Evolutionary conservation across 805 yeast genomes (phyloP), one percentile per base, ranked within the genome.

Genomic region (Monosporozyma unispora): DNA sequence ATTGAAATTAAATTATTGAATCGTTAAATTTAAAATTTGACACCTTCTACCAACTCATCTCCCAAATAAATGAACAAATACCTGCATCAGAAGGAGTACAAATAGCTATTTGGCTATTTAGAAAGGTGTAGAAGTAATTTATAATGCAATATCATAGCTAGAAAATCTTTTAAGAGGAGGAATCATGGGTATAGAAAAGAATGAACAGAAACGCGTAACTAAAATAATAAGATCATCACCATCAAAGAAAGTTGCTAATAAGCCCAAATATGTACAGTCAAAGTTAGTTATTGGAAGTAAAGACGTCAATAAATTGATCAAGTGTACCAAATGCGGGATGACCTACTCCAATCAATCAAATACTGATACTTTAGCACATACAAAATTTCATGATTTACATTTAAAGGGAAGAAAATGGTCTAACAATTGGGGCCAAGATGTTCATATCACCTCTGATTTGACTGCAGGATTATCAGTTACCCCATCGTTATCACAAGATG

Each of bases 321-420:
- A 56, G 52, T 64, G 67, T 46, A 45, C 57, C 5, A 53, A 59
- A 48, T 63, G 68, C 47, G 60, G 52, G 39, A 60, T 65, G 67
- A 48, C 62, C 2, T 64, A 59, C 39, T 54, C 58, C 4, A 48
- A 54, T 3, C 38, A 47, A 9, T 47, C 60, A 1, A 45, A 56
- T 1, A 47, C 53, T 10, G 68, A 64, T 52, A 35, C 39, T 3
- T 42, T 50, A 6, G 51, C 51, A 5, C 91, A 84, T 54, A 57
- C 66, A 1, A 72, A 67, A 50, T 80, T 75, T 59, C 91, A 84
- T 58, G 62, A 63, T 21, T 56, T 67, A 23, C 76, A 75, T 43
- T 48, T 75, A 14, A 68, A 70, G 47, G 87, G 87, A 0, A 62
- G 76, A 4, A 63, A 62, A 21, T 80, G 85, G 82, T 61, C 66